Evolutionary conservation across 2,329 filamentous ascomycete genomes (phyloP), one percentile per base, ranked within the genome.

Genomic region (Fusarium dimerum): DNA sequence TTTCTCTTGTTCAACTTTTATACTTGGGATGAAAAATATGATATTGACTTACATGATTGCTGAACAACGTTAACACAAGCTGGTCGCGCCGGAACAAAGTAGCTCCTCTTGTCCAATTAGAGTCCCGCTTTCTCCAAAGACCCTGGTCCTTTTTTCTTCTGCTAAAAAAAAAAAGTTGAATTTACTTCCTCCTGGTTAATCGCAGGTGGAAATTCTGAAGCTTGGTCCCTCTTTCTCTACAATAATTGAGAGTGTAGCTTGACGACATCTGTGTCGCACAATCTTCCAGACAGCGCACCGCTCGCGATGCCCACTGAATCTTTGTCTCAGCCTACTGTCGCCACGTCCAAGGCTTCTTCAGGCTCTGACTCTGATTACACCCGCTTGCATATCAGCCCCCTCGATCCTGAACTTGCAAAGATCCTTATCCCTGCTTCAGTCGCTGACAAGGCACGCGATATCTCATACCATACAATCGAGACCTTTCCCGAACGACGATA

Each of bases 401-500:
- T 99, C 62, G 91, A 87, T 65, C 77, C 87, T 39, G 83, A 87
- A 8, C 82, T 97, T 16, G 78, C 94, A 51, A 80, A 83, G 50
- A 78, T 87, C 45, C 83, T 95, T 54, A 72, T 99, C 44, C 85
- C 90, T 18, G 78, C 86, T 1, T 81, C 87, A 1, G 68, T 90
- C 13, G 60, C 82, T 85, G 36, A 78, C 84, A 13, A 76, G 77
- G 90, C 90, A 17, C 84, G 85, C 55, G 90, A 92, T 68, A 83
- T 97, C 47, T 96, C 92, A n/a, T 97, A 88, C 73, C 93, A 97
- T 72, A 78, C 79, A 6, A 75, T 97, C 60, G 83, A 91, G 67
- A 92, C 92, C 1, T 96, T 96, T 58, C 93, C 93, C 13, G 94
- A 99, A 60, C 88, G 85, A 68, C 87, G 84, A 48, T 99, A 91